Percentiles rank a stretch among this genome's conserved stretches.
phyloP scores from a whole-genome alignment of 2,329 filamentous ascomycete genomes.

The Aspergillus sp. region DNA sequence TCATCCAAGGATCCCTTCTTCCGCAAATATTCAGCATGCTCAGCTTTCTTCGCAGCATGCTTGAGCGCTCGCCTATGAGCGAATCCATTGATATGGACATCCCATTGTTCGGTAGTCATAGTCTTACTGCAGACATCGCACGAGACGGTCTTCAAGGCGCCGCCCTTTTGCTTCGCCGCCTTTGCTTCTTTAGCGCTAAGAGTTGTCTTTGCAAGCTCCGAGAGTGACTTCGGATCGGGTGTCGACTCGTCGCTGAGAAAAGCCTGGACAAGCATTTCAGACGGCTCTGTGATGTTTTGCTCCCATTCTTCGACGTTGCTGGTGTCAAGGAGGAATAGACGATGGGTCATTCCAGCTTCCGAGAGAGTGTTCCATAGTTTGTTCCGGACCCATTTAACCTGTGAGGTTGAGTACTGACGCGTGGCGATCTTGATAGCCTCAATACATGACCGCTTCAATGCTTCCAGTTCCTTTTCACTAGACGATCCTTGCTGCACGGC shows the following conservation, averaged over 20 bases:
- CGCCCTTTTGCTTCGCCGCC: slow-evolving; percentile 39
- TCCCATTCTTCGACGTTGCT: slow-evolving; percentile 60
- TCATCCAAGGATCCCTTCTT: slow-evolving; percentile 10
- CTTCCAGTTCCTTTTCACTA: slow-evolving; percentile 41
- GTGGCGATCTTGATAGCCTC: slow-evolving; percentile 77
- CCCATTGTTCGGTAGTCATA: slow-evolving; percentile 53
- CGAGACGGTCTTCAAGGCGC: slow-evolving; percentile 43
- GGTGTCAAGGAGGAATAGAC: slow-evolving; percentile 74
- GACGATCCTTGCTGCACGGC: slow-evolving; percentile 31
- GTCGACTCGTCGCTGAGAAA: slow-evolving; percentile 57
- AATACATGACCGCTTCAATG: slow-evolving; percentile 54
- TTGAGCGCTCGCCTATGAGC: slow-evolving; percentile 54
- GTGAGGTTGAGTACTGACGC: slow-evolving; percentile 77
- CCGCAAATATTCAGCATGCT: slow-evolving; percentile 28
- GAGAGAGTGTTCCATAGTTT: slow-evolving; percentile 68
- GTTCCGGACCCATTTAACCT: slow-evolving; percentile 77
- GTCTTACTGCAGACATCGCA: slow-evolving; percentile 66
- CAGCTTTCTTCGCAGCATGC: slow-evolving; percentile 21
- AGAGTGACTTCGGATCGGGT: slow-evolving; percentile 53
- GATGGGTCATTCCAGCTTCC: slow-evolving; percentile 47
- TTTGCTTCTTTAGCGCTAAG: slow-evolving; percentile 51
- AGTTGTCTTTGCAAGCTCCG: slow-evolving; percentile 49
- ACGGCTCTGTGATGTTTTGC: slow-evolving; percentile 58
- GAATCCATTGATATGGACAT: slow-evolving; percentile 49
- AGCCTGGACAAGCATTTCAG: slow-evolving; percentile 51